Percentiles rank a stretch among this genome's conserved stretches.
Conservation (phyloP, 2,329 filamentous ascomycete species). For the Dactylellina leptospora region DNA sequence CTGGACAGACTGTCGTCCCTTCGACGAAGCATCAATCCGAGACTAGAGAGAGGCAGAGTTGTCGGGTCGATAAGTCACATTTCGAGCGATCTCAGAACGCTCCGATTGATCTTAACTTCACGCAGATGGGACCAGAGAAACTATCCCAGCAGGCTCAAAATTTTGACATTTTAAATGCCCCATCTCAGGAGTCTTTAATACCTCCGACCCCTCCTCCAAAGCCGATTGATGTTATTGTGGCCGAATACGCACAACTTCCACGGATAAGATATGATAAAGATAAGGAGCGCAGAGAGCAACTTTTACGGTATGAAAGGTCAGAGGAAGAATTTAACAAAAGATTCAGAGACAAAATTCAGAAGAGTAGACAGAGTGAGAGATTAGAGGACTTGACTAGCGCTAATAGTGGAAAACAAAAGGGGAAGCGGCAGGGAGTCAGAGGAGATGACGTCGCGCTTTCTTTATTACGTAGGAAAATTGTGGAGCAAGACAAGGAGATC, state of each 20-base stretch:
- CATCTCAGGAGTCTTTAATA: too few relatives aligned
- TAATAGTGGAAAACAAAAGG: background rate
- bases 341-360: slow-evolving; percentile 1
- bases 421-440: background rate
- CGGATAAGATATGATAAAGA: slow-evolving; percentile 16
- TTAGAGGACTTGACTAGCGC: slow-evolving; percentile 8
- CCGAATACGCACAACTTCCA: slow-evolving; percentile 29
- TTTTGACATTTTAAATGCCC: too few relatives aligned
- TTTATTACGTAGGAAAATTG: slow-evolving; percentile 17
- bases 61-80: too few relatives aligned
- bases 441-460: too few relatives aligned
- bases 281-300: background rate
- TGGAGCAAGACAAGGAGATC: slow-evolving; percentile 29
- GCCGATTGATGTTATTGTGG: slow-evolving; percentile 18
- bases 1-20: too few relatives aligned
- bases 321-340: slow-evolving; percentile 38
- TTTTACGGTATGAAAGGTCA: slow-evolving; percentile 11
- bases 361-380: slow-evolving; percentile 1
- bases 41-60: too few relatives aligned
- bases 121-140: too few relatives aligned
- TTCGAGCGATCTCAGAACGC: too few relatives aligned
- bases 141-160: too few relatives aligned
- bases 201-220: background rate
- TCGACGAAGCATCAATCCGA: too few relatives aligned
- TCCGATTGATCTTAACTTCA: too few relatives aligned